Percentiles rank a stretch among this genome's conserved stretches.
phyloP scores from a whole-genome alignment of 345 rosid species.

The Murraya koenigii region DNA sequence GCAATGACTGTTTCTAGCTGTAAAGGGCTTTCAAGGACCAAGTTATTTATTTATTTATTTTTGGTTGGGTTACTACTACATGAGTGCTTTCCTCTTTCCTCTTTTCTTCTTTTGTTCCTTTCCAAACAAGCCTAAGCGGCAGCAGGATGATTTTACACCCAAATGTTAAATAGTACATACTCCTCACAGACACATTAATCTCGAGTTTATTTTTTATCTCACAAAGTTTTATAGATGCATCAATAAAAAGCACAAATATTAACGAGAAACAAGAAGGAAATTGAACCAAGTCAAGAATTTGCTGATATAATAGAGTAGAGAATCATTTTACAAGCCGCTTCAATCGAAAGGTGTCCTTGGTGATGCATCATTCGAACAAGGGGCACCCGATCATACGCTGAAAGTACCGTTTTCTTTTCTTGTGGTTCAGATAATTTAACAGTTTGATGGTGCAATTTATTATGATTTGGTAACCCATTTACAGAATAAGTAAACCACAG shows the following conservation, averaged over 20 bases:
- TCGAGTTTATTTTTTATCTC: not conserved
- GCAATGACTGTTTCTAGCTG: conserved; percentile 35
- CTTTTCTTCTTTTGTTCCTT: conserved; percentile 16
- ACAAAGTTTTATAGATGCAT: not conserved
- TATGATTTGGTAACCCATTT: not conserved
- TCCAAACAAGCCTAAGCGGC: conserved; percentile 18
- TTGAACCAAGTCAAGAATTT: not conserved
- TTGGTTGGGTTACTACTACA: not conserved
- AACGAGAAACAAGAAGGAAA: not conserved
- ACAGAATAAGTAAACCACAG: not conserved
- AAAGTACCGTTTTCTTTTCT: not conserved
- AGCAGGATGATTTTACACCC: not conserved
- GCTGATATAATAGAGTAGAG: not conserved
- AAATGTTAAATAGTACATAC: not conserved
- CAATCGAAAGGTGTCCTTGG: not conserved
- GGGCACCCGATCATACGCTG: not conserved
- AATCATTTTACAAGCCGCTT: not conserved
- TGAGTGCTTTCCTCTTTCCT: not conserved
- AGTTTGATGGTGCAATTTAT: not conserved
- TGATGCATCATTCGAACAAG: not conserved
- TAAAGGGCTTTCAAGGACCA: conserved; percentile 18
- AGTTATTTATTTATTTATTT: too few species aligned
- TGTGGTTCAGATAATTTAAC: not conserved
- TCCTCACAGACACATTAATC: not conserved
- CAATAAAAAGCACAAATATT: not conserved